Evolutionary conservation across 2,329 filamentous ascomycete species (phyloP).

Genomic region (Trichophyton mentagrophytes): DNA sequence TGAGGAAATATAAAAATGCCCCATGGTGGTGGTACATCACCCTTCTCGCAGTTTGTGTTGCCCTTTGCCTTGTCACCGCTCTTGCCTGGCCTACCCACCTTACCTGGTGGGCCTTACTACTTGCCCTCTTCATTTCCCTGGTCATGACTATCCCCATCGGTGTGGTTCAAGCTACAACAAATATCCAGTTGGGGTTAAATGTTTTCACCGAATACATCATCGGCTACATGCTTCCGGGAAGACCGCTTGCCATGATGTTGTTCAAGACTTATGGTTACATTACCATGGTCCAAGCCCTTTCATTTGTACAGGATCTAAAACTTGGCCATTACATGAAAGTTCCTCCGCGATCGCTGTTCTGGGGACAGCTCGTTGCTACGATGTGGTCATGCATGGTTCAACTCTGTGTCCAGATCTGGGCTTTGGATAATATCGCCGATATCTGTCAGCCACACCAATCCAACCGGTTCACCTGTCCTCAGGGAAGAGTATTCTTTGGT

Average conservation of each 20-base stretch:
- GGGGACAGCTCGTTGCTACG: constrained; percentile 39
- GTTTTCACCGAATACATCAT: constrained; percentile 62
- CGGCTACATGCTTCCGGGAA: constrained; percentile 60
- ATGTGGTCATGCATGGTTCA: constrained; percentile 41
- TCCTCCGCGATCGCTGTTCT: constrained; percentile 40
- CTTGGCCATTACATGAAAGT: constrained; percentile 54
- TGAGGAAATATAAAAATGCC: constrained; percentile 44
- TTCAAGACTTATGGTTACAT: constrained; percentile 65
- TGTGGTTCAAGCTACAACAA: constrained; percentile 58
- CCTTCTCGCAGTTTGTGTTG: constrained; percentile 40
- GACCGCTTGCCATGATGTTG: constrained; percentile 62
- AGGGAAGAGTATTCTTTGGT: constrained; percentile 51
- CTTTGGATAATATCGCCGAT: constrained; percentile 43
- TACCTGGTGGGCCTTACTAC: constrained; percentile 58
- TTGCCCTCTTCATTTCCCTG: constrained; percentile 52
- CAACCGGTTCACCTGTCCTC: constrained; percentile 48
- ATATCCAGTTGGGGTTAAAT: constrained; percentile 54
- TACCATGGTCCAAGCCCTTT: constrained; percentile 52
- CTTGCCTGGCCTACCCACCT: constrained; percentile 52
- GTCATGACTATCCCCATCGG: constrained; percentile 47
- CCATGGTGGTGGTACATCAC: constrained; percentile 46
- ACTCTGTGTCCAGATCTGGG: constrained; percentile 35
- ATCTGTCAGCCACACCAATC: constrained; percentile 50
- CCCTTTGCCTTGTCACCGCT: constrained; percentile 35
- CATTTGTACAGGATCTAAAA: constrained; percentile 54